Evolutionary conservation across 345 rosid species (phyloP).

Genomic region (Pseudoturritis turrita): DNA sequence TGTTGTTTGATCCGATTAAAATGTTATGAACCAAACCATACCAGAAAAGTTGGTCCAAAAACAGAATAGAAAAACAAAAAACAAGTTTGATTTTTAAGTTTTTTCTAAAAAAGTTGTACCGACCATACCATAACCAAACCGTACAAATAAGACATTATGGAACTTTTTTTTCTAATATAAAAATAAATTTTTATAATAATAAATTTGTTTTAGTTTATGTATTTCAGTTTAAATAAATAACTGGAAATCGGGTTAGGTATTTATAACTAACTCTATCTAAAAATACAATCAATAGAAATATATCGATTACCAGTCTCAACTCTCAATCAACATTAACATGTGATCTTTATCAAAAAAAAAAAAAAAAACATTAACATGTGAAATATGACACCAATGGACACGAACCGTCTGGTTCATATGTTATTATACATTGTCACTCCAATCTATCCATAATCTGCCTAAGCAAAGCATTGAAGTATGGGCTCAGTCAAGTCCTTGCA

Average conservation of each 20-base stretch:
- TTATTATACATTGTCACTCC: neutral
- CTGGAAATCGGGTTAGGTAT: neutral
- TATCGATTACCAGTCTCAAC: neutral
- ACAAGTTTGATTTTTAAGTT: too few relatives aligned
- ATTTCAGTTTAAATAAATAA: too few relatives aligned
- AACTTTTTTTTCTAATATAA: too few relatives aligned
- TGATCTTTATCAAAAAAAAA: too few relatives aligned
- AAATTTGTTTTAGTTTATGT: too few relatives aligned
- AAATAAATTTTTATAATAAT: too few relatives aligned
- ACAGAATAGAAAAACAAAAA: neutral
- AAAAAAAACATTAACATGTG: neutral
- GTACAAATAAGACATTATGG: too few relatives aligned
- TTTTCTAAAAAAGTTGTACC: too few relatives aligned
- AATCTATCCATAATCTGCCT: neutral
- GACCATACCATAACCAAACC: too few relatives aligned
- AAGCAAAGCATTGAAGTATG: neutral
- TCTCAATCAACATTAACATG: neutral
- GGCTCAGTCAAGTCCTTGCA: neutral
- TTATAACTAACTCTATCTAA: neutral
- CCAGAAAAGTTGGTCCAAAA: neutral
- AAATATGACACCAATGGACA: neutral
- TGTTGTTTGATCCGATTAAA: neutral
- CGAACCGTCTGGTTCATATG: slow-evolving; percentile 3
- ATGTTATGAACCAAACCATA: neutral
- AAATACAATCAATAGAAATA: neutral